These are phyloP conservation scores for Fusarium sp. DNA, from an alignment of 2,329 filamentous ascomycete genomes.

Conservation along the genomic window DNA sequence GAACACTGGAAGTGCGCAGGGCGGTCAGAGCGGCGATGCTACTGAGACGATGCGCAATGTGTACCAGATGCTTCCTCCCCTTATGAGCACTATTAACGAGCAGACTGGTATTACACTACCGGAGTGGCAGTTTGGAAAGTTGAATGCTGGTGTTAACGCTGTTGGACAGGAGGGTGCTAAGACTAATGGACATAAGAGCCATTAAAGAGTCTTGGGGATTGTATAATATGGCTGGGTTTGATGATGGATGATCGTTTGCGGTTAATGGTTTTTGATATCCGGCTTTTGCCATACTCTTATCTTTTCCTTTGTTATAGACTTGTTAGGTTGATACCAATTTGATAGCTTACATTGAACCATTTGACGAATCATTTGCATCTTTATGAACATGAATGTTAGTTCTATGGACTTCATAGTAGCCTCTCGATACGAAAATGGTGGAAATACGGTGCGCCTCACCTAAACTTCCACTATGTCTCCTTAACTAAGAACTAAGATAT, in stretches of 20 bases:
- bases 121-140: constrained; percentile 74
- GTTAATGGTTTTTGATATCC: constrained; percentile 13
- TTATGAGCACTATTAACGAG: constrained; percentile 87
- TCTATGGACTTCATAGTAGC: too few relatives aligned
- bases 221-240: background rate
- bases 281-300: background rate
- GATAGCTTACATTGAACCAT: background rate
- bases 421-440: too few relatives aligned
- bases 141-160: constrained; percentile 52
- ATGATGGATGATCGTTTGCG: background rate
- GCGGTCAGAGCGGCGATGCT: constrained; percentile 60
- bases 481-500: too few relatives aligned
- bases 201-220: background rate
- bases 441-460: too few relatives aligned
- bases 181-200: constrained; percentile 37
- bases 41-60: constrained; percentile 76
- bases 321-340: constrained; percentile 28
- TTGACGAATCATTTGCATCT: background rate
- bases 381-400: too few relatives aligned
- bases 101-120: constrained; percentile 87
- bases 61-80: constrained; percentile 84
- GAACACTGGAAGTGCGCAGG: constrained; percentile 76
- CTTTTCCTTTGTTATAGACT: constrained; percentile 21
- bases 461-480: too few relatives aligned
- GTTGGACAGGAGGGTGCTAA: constrained; percentile 42